These are phyloP conservation scores for Barbarea vulgaris DNA, from an alignment of 345 rosid genomes.

Conservation along the genomic window DNA sequence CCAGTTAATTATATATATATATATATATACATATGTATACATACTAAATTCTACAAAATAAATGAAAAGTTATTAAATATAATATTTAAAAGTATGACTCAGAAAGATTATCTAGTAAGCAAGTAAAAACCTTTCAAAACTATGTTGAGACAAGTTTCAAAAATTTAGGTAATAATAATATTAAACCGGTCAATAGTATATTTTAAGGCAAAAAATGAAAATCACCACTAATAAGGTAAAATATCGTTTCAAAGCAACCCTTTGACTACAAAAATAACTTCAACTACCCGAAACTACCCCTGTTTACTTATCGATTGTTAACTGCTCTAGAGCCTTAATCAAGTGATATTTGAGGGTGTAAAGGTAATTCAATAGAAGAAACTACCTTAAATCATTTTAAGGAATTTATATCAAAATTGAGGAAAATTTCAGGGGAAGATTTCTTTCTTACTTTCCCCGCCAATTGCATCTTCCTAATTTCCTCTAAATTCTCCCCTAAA, in stretches of 20 bases:
- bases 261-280: not conserved
- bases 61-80: too few relatives aligned
- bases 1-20: too few relatives aligned
- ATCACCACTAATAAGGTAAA: not conserved
- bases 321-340: not conserved
- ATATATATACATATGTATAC: not conserved
- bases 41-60: not conserved
- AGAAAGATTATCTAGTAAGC: too few relatives aligned
- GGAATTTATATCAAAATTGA: slow-evolving; percentile 2
- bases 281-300: slow-evolving; percentile 20
- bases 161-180: not conserved
- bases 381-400: not conserved
- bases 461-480: slow-evolving; percentile 52
- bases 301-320: not conserved
- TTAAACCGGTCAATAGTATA: not conserved
- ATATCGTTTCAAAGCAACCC: not conserved
- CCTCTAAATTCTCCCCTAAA: slow-evolving; percentile 23
- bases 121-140: not conserved
- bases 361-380: not conserved
- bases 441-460: slow-evolving; percentile 62
- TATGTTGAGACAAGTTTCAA: not conserved
- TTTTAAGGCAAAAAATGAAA: not conserved
- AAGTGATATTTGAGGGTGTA: not conserved
- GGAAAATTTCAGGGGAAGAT: slow-evolving; percentile 38
- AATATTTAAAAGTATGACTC: not conserved